Percentiles rank a stretch among this genome's conserved stretches.
These are phyloP conservation scores for Gracilaria domingensis DNA, from an alignment of 23 red algal genomes.

Conservation along the genomic window DNA sequence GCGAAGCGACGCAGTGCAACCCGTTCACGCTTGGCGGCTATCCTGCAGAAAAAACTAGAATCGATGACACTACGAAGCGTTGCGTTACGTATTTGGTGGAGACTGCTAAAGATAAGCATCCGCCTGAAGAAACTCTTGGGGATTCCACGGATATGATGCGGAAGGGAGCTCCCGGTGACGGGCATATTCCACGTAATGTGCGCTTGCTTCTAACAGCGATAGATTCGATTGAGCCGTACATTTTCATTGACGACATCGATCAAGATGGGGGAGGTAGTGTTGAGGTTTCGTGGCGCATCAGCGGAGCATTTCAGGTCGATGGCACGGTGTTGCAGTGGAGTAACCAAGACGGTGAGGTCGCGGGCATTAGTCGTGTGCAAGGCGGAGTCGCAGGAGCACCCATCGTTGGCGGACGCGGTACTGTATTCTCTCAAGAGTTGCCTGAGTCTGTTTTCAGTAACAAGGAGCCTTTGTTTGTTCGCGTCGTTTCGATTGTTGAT, in stretches of 20 bases:
- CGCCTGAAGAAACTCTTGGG: constrained; percentile 77
- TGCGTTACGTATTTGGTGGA: constrained; percentile 92
- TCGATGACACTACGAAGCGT: constrained; percentile 45
- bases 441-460: neutral
- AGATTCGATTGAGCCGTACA: constrained; percentile 88
- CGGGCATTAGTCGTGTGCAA: constrained; percentile 18
- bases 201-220: constrained; percentile 75
- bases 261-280: neutral
- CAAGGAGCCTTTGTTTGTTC: constrained; percentile 7
- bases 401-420: constrained; percentile 24
- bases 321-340: constrained; percentile 68
- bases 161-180: constrained; percentile 67
- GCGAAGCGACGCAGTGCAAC: constrained; percentile 55
- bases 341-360: neutral
- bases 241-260: constrained; percentile 17
- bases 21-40: constrained; percentile 75
- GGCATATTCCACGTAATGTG: constrained; percentile 95
- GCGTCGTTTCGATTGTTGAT: constrained; percentile 54
- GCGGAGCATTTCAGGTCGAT: constrained; percentile 71
- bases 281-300: constrained; percentile 60
- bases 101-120: constrained; percentile 81
- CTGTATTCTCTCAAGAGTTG: constrained; percentile 40
- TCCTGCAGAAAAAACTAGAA: constrained; percentile 39
- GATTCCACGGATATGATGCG: constrained; percentile 40
- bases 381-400: constrained; percentile 31